Evolutionary conservation across 495 filamentous ascomycete genomes (phyloP).

Genomic region (Aspergillus taichungensis): DNA sequence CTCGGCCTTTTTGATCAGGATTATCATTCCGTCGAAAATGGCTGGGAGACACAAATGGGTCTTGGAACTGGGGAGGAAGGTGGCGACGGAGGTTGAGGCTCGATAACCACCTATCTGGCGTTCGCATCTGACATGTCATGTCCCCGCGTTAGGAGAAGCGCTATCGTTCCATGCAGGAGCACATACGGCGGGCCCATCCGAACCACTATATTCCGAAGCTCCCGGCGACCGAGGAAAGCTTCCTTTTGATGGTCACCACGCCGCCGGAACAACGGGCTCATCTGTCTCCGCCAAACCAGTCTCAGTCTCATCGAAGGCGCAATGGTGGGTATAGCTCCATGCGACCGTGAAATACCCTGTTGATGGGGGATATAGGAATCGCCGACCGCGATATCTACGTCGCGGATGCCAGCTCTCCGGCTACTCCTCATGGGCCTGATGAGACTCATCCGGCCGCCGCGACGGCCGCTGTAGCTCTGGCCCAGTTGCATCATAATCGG

Average conservation of each 20-base stretch:
- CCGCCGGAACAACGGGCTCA: constrained; percentile 65
- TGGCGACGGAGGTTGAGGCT: constrained; percentile 5
- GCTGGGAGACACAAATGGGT: not conserved
- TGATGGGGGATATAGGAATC: constrained; percentile 30
- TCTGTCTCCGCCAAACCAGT: constrained; percentile 47
- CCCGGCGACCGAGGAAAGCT: constrained; percentile 97
- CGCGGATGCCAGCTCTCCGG: constrained; percentile 61
- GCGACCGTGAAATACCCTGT: not conserved
- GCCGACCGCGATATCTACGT: constrained; percentile 45
- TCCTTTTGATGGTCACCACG: constrained; percentile 87
- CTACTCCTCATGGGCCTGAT: constrained; percentile 63
- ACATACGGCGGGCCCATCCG: constrained; percentile 94
- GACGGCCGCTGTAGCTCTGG: constrained; percentile 76
- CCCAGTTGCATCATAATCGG: constrained; percentile 78
- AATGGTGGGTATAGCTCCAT: constrained; percentile 21
- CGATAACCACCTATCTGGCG: constrained; percentile 14
- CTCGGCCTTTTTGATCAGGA: not conserved
- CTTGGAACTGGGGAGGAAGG: not conserved
- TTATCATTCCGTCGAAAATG: not conserved
- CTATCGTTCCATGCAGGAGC: constrained; percentile 99
- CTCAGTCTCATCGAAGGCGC: constrained; percentile 24
- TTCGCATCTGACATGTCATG: constrained; percentile 16
- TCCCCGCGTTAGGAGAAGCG: constrained; percentile 68
- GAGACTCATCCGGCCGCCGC: constrained; percentile 63
- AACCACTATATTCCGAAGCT: constrained; percentile 98